Conservation (phyloP, 371 early-diverging fungal genomes). For the Apophysomyces trapeziformis region DNA sequence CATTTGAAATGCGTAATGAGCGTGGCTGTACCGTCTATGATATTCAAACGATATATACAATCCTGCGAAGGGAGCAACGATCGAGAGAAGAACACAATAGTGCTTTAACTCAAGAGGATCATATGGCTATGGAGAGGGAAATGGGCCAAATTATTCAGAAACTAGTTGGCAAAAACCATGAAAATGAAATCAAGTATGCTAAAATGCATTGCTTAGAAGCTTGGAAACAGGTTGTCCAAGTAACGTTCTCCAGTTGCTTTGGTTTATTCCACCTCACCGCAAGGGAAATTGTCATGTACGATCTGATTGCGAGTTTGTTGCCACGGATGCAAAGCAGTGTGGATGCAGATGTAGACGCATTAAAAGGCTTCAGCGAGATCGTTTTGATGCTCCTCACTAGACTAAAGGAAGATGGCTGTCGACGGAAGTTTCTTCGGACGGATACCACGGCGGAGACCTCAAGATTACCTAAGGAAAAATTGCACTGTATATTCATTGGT, state of each 20-base stretch:
- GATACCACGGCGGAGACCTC: slow-evolving; percentile 18
- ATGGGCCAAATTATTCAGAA: slow-evolving; percentile 50
- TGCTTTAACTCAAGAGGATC: slow-evolving; percentile 36
- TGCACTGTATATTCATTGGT: slow-evolving; percentile 57
- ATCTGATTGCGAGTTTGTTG: slow-evolving; percentile 60
- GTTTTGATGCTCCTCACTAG: slow-evolving; percentile 55
- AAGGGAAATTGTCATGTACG: slow-evolving; percentile 64
- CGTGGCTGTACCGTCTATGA: slow-evolving; percentile 65
- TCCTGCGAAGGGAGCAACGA: slow-evolving; percentile 22
- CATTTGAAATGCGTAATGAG: slow-evolving; percentile 43
- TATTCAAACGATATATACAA: slow-evolving; percentile 56
- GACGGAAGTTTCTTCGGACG: neutral
- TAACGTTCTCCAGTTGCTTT: slow-evolving; percentile 66
- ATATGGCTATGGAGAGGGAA: slow-evolving; percentile 48
- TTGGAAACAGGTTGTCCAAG: slow-evolving; percentile 76
- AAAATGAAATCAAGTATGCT: slow-evolving; percentile 59
- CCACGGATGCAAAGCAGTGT: slow-evolving; percentile 36
- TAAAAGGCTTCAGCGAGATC: slow-evolving; percentile 49
- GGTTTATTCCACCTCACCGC: slow-evolving; percentile 58
- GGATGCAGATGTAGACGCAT: slow-evolving; percentile 24
- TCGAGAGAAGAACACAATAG: slow-evolving; percentile 48
- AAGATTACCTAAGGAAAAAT: slow-evolving; percentile 55
- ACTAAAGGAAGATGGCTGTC: slow-evolving; percentile 29
- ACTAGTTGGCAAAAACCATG: slow-evolving; percentile 63
- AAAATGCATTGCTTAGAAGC: slow-evolving; percentile 62